phyloP scores from a whole-genome alignment of 2,329 filamentous ascomycete genomes.

The Penicillium sp. region DNA sequence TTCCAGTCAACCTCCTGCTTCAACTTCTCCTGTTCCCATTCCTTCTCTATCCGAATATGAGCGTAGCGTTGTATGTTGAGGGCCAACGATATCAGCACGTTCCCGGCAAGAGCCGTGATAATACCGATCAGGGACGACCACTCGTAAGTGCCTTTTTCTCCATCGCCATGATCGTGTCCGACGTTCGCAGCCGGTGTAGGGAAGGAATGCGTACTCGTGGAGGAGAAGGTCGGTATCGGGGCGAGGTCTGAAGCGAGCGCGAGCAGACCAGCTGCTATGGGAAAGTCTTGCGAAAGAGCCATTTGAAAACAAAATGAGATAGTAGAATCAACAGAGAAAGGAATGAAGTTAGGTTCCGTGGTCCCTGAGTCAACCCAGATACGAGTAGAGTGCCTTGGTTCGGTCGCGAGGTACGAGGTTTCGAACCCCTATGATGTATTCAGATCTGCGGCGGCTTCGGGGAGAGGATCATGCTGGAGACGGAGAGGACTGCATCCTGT shows the following conservation, averaged over 20 bases:
- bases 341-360: neutral
- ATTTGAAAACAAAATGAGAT: constrained; percentile 24
- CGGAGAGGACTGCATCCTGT: constrained; percentile 21
- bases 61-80: constrained; percentile 97
- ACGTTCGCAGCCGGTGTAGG: constrained; percentile 23
- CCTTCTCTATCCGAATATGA: constrained; percentile 79
- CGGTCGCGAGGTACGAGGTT: neutral
- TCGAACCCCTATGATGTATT: constrained; percentile 8
- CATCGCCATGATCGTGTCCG: constrained; percentile 27
- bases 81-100: constrained; percentile 91
- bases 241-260: constrained; percentile 30
- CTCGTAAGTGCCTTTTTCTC: constrained; percentile 33
- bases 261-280: constrained; percentile 35
- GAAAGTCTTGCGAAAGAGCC: constrained; percentile 33
- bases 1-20: constrained; percentile 61
- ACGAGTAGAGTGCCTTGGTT: neutral
- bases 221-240: constrained; percentile 27
- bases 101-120: constrained; percentile 87
- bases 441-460: constrained; percentile 1
- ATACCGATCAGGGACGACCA: constrained; percentile 98
- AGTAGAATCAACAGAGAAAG: constrained; percentile 11
- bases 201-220: constrained; percentile 19
- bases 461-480: constrained; percentile 26
- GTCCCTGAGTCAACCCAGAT: constrained; percentile 6
- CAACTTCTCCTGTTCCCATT: constrained; percentile 64